Base-by-base conservation (phyloP, 169 alveolate species). In the Neospora caninum region DNA sequence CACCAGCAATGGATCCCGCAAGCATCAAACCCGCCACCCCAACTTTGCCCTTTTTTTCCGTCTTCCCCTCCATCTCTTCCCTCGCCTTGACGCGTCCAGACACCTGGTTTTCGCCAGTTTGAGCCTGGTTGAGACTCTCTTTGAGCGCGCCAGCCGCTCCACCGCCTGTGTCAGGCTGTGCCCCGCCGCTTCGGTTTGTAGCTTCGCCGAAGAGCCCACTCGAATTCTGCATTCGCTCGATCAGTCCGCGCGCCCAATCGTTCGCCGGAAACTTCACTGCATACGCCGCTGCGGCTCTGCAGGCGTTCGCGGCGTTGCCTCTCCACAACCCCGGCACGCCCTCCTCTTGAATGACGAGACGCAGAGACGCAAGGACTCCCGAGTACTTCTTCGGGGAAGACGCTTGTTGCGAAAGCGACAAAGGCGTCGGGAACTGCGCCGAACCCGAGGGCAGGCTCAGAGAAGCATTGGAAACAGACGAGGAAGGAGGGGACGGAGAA, bases 231-330 rank as follows among this genome's bases (percentile, higher is more conserved):
- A 64, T 64, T 43, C 45, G 18, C 86, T 78, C 45, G 27, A 97
- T 78, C 49, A 88, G 94, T 39, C 96, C 92, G 94, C 97, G 95
- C 86, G 97, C 95, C 78, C 95, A 88, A 88, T 97, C 98, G 86
- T 97, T 97, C 38, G 98, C 96, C 13, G 98, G 98, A 94, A 97
- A 97, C 91, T 97, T 97, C 73, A 98, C 95, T 25, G 98, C 97
- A 92, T 97, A 97, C 58, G 97, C 97, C 25, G 96, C 83, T 20
- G 98, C 98, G 39, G 98, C 99, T 70, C 98, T 86, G 41, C 96
- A 43, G 18, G 97, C 96, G 93, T 97, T 97, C 70, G 97, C 97
- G 73, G 96, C 91, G 93, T 97, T 97, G 31, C 98, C 98, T 78
- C 97, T 95, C 98, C 98, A 97, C 49, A 97, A 93, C 0, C 98